Conservation (phyloP, 305 asterid species). For the Fraxinus greggii region DNA sequence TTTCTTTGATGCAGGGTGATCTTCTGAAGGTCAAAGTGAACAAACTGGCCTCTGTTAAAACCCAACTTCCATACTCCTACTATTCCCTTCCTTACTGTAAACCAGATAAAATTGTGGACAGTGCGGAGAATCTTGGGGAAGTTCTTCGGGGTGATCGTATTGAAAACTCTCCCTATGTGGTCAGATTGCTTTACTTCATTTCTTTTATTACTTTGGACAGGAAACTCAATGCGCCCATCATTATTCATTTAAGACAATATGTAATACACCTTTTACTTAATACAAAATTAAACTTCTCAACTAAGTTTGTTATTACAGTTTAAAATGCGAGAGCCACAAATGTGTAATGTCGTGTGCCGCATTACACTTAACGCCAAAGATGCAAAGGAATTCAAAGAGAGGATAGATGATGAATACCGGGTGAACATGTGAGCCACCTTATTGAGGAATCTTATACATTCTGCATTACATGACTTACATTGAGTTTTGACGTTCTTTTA, state of each 20-base stretch:
- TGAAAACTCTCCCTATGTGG: conserved; percentile 50
- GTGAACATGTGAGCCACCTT: conserved; percentile 18
- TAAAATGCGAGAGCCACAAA: conserved; percentile 22
- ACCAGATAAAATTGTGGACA: conserved; percentile 42
- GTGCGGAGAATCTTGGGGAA: conserved; percentile 56
- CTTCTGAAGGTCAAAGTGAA: conserved; percentile 48
- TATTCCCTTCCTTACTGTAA: conserved; percentile 43
- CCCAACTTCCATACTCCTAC: conserved; percentile 48
- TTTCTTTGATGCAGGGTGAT: conserved; percentile 37
- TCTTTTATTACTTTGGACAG: background rate
- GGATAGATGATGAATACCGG: conserved; percentile 20
- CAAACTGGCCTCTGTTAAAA: conserved; percentile 47
- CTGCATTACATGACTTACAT: background rate
- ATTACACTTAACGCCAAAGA: conserved; percentile 6
- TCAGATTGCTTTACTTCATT: conserved; percentile 1
- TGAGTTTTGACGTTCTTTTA: background rate
- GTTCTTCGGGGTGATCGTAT: conserved; percentile 56
- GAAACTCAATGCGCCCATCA: background rate
- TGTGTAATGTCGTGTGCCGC: conserved; percentile 14
- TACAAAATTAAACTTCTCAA: background rate
- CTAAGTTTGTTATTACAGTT: conserved; percentile 30
- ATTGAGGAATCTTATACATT: background rate
- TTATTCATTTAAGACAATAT: background rate
- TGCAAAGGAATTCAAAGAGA: conserved; percentile 22
- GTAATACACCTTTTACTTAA: background rate